Conservation (phyloP, 768 basidiomycete species). For the Russula brevipes region DNA sequence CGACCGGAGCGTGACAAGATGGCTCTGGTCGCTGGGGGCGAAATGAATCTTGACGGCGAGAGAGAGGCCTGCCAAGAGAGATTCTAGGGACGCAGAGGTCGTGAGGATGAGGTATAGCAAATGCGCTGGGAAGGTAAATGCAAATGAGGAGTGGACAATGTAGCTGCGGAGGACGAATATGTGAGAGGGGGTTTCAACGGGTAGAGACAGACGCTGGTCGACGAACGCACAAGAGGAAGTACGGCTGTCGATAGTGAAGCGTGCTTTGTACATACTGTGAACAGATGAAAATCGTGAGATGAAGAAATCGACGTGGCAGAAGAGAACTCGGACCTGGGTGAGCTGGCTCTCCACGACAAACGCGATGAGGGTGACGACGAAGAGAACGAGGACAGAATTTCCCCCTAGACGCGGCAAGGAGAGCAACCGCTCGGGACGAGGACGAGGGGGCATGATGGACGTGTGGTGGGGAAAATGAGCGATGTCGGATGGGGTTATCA, state of each 20-base stretch:
- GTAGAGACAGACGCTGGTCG: too few species aligned
- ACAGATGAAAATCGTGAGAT: background rate
- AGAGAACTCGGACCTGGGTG: conserved; percentile 51
- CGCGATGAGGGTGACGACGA: conserved; percentile 54
- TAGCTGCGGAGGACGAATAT: conserved; percentile 49
- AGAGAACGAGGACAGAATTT: conserved; percentile 47
- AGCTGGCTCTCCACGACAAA: conserved; percentile 77
- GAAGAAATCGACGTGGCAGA: background rate
- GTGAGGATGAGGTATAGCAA: conserved; percentile 55
- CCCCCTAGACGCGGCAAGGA: conserved; percentile 34
- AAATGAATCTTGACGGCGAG: conserved; percentile 41
- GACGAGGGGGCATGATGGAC: background rate
- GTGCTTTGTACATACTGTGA: conserved; percentile 72
- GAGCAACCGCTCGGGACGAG: background rate
- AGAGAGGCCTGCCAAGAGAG: conserved; percentile 49
- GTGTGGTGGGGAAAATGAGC: background rate
- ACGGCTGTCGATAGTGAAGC: conserved; percentile 78
- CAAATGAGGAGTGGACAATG: conserved; percentile 78
- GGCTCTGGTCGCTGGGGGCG: conserved; percentile 10
- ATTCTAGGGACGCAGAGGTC: conserved; percentile 43
- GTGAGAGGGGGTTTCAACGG: background rate
- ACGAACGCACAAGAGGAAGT: conserved; percentile 71
- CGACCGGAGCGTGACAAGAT: background rate
- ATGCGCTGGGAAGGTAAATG: conserved; percentile 78
- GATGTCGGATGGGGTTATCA: background rate